Evolutionary conservation across 1,284 basidiomycete genomes (phyloP), one percentile per base, ranked within the genome.

Genomic region (Pseudozyma tsukubaensis): DNA sequence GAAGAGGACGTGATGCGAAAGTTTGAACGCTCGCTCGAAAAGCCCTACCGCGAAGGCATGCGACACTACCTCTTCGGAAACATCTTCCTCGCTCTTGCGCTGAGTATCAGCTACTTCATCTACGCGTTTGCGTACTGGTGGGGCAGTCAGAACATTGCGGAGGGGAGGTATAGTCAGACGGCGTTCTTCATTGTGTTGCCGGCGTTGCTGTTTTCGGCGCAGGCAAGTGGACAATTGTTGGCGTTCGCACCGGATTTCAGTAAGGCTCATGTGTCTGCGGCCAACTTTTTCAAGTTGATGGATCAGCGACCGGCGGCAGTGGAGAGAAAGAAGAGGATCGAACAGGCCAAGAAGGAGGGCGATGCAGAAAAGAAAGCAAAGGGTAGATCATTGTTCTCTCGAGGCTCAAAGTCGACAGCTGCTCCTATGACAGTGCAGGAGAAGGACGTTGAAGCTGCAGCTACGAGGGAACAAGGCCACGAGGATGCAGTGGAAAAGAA

Each of bases 391-490:
- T n/a, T n/a, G n/a, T n/a, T n/a, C n/a, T n/a, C n/a, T n/a, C n/a
- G n/a, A n/a, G n/a, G n/a, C n/a, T n/a, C n/a, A n/a, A n/a, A n/a
- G n/a, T n/a, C n/a, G n/a, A n/a, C n/a, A n/a, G n/a, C n/a, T n/a
- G n/a, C n/a, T n/a, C n/a, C n/a, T n/a, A n/a, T n/a, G n/a, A n/a
- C n/a, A n/a, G n/a, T n/a, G n/a, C n/a, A n/a, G 51, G 29, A 36
- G 56, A 7, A 65, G 94, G 95, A 94, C 52, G 95, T 94, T 0
- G 93, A 93, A 14, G 89, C 90, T 0, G 91, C 94, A 24, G 92
- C 97, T 2, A 98, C 97, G 84, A 92, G 93, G 75, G 88, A 97
- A 3, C 87, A 97, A 11, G 93, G 94, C 59, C 83, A 43, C 6
- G 50, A 35, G 4, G 62, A 62, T 35, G 60, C 39, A 4, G 61